A percentile compares a stretch with the other conserved stretches of the same genome.
Conservation (phyloP, 2,329 filamentous ascomycete species). For the Venturia effusa region DNA sequence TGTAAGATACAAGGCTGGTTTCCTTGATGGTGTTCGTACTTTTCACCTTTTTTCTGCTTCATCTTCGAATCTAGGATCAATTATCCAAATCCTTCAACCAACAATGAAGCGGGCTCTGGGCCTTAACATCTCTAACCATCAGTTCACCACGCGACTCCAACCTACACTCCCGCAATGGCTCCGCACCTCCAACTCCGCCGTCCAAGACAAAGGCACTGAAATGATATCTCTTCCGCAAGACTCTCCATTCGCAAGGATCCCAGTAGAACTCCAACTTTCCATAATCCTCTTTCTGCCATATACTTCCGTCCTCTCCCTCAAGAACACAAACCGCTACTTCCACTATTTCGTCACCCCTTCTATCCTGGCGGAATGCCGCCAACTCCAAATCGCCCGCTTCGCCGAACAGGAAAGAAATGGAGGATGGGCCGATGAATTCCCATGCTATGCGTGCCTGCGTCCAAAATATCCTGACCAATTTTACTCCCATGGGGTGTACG, state of each 20-base stretch:
- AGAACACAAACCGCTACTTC: slow-evolving; percentile 4
- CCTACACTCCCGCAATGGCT: not conserved
- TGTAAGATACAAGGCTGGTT: not conserved
- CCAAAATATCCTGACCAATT: not conserved
- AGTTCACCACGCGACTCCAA: not conserved
- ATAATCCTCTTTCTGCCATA: not conserved
- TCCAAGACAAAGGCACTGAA: not conserved
- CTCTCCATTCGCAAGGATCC: not conserved
- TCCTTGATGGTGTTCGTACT: not conserved
- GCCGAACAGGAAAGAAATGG: not conserved
- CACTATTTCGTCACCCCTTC: not conserved
- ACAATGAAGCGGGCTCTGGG: not conserved
- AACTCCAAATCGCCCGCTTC: not conserved
- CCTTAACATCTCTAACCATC: not conserved
- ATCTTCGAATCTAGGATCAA: not conserved
- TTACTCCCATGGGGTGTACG: not conserved
- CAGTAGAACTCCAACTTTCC: slow-evolving; percentile 5
- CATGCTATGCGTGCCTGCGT: slow-evolving; percentile 1
- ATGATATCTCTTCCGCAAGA: not conserved
- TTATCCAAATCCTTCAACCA: too few species aligned
- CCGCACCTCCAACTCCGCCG: not conserved
- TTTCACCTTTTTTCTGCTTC: not conserved
- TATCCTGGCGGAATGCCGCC: not conserved
- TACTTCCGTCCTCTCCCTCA: not conserved
- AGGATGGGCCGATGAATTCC: not conserved